Evolutionary conservation across 1,284 basidiomycete species (phyloP), one percentile per base, ranked within the genome.

Genomic region (Ganoderma sinense): DNA sequence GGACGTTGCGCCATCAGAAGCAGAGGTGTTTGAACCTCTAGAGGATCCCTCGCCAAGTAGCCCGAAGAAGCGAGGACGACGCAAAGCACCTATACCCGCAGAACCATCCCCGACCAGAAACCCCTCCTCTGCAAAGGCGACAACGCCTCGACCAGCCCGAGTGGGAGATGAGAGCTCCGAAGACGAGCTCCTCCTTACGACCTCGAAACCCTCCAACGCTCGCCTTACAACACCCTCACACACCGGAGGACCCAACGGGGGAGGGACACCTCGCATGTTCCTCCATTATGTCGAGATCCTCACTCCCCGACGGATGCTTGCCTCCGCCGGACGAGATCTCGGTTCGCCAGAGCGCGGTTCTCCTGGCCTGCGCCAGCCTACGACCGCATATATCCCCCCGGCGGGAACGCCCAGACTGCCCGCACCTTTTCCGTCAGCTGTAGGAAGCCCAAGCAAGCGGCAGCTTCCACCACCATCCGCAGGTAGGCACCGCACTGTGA

Each of bases 251-350:
- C 3, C 72, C 1, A 69, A 72, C 11, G 70, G 68, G 0, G 40
- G 65, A 16, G 66, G 67, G 4, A 76, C 76, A 0, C 77, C 78
- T 14, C 80, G 85, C 11, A 51, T 80, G 67, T 53, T 86, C 63
- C 71, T 86, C 74, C 78, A 85, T 45, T 82, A 76, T 18, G 82
- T 86, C 5, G 83, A 84, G 65, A 83, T 86, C 29, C 67, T 70
- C 18, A 82, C 83, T 0, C 79, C 79, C 6, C 71, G 63, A 26
- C 71, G 68, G 62, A 43, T 73, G 26, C 48, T 71, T 20, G 69
- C 62, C 14, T 68, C 67, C 1, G 45, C 48, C 7, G 68, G 53
- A 20, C 66, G 64, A 18, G 59, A 71, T 39, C 43, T 59, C 26
- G 76, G 70, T 23, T 75, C 71, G 20, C 75, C 71, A 31, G 66